Evolutionary conservation across 1,139 yeast species (phyloP).

Genomic region (Zygotorulaspora mrakii): DNA sequence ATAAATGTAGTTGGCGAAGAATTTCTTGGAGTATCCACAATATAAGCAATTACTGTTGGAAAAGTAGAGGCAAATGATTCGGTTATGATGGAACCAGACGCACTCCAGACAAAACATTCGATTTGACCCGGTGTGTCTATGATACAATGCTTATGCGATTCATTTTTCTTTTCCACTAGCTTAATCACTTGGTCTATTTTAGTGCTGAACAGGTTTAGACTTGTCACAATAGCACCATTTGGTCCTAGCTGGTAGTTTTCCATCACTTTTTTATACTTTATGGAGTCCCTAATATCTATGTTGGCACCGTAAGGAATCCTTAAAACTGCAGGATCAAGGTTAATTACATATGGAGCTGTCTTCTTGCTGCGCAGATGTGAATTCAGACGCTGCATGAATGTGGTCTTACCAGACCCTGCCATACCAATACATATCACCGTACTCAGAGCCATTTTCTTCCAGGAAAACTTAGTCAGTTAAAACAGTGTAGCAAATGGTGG

Average conservation of each 20-base stretch:
- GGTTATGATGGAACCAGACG: slow-evolving; percentile 93
- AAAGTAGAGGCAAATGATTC: slow-evolving; percentile 95
- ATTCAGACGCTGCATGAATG: slow-evolving; percentile 92
- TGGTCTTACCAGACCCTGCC: slow-evolving; percentile 98
- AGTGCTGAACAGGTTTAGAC: slow-evolving; percentile 85
- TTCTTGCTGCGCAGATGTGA: slow-evolving; percentile 74
- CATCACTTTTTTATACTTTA: slow-evolving; percentile 95
- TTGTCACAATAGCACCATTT: slow-evolving; percentile 96
- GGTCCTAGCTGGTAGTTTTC: slow-evolving; percentile 91
- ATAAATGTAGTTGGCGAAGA: slow-evolving; percentile 94
- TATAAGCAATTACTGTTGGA: slow-evolving; percentile 93
- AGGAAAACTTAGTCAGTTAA: not conserved
- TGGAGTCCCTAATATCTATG: slow-evolving; percentile 93
- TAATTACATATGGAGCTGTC: slow-evolving; percentile 78
- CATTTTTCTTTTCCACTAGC: slow-evolving; percentile 76
- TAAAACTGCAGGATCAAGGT: slow-evolving; percentile 93
- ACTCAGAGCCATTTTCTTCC: slow-evolving; percentile 48
- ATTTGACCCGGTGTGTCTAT: slow-evolving; percentile 99
- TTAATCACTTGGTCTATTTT: slow-evolving; percentile 93
- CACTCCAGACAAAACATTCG: slow-evolving; percentile 95
- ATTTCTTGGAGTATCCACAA: slow-evolving; percentile 94
- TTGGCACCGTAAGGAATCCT: slow-evolving; percentile 91
- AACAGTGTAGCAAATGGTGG: too few species aligned
- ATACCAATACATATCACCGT: slow-evolving; percentile 85
- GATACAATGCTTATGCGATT: slow-evolving; percentile 63